phyloP scores from a whole-genome alignment of 129 eudicot species.

The Pittosporum tobira region DNA sequence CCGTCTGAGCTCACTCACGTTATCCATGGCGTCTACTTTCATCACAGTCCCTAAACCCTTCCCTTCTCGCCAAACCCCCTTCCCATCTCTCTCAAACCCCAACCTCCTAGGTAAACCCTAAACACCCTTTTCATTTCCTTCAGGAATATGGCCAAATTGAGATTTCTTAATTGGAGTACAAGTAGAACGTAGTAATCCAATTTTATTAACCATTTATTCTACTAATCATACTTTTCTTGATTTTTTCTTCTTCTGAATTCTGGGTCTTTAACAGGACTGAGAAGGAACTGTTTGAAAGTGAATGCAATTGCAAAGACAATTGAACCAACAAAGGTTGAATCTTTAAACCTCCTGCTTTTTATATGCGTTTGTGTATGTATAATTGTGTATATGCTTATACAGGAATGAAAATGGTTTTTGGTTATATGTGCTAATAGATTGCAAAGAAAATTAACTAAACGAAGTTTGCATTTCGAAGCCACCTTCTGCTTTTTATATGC shows the following conservation, averaged over 20 bases:
- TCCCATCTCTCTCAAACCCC: constrained; percentile 25
- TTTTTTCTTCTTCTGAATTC: not conserved
- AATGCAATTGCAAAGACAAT: constrained; percentile 58
- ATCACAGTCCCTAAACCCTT: constrained; percentile 47
- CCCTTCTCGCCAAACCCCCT: constrained; percentile 24
- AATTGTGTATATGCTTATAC: not conserved
- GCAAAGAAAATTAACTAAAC: constrained; percentile 57
- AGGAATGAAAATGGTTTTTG: no score
- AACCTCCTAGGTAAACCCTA: constrained; percentile 15
- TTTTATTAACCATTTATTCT: not conserved
- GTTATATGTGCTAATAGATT: constrained; percentile 20
- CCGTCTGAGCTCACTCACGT: not conserved
- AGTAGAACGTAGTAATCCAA: no score
- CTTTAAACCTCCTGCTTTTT: not conserved
- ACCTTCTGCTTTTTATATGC: not conserved
- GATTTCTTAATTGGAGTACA: no score
- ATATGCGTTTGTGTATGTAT: not conserved
- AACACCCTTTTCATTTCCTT: not conserved
- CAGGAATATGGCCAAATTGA: no score
- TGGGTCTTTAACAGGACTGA: constrained; percentile 26
- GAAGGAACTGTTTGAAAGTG: constrained; percentile 41
- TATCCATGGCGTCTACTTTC: constrained; percentile 67
- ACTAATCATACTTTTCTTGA: not conserved
- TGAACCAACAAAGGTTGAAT: constrained; percentile 76
- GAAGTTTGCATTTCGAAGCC: constrained; percentile 44